Evolutionary conservation across 805 yeast species (phyloP), one percentile per base, ranked within the genome.

Genomic region (Candida boleticola): DNA sequence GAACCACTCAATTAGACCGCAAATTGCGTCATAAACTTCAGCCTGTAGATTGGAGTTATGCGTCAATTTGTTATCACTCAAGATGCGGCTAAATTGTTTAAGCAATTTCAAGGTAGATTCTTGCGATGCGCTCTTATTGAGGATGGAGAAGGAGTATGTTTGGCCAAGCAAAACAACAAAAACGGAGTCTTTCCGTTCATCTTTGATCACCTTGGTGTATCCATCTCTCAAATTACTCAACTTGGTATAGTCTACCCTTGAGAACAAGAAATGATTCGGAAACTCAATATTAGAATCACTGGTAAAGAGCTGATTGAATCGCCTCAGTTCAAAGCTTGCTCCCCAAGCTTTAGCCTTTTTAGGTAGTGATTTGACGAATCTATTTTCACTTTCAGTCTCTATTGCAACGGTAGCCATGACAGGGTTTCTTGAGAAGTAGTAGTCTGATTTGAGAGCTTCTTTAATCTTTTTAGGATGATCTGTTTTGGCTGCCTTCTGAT

Each of bases 331-430:
- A 7, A 23, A 7, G 27, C 27, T 23, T 23, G 27, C 7, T 7
- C 10, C 27, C 11, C 10, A 7, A 7, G 11, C 27, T 23, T 11
- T 23, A 11, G 7, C 10, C 27, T 11, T 23, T 11, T 23, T 23
- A 7, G 27, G 27, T 7, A 31, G 5, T 5, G 5, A 20, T 31
- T 42, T 43, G 2, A 53, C 48, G 31, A 47, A 57, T 18, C 43
- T 49, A 9, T 41, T 45, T 3, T 50, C 46, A 37, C 68, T 65
- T 36, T 68, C 74, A 0, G 60, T 67, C 45, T 69, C 75, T 37
- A 62, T 49, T 0, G 47, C 60, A 2, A 63, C 58, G 2, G 73
- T 68, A 29, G 55, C 46, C 26, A 48, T 43, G 14, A 46, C 36
- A 1, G 73, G 71, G 19, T 48, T 46, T 33, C 69, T 50, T 53